Evolutionary conservation across 1,284 basidiomycete species (phyloP), one percentile per base, ranked within the genome.

Genomic region (Ustilago shanxiensis): DNA sequence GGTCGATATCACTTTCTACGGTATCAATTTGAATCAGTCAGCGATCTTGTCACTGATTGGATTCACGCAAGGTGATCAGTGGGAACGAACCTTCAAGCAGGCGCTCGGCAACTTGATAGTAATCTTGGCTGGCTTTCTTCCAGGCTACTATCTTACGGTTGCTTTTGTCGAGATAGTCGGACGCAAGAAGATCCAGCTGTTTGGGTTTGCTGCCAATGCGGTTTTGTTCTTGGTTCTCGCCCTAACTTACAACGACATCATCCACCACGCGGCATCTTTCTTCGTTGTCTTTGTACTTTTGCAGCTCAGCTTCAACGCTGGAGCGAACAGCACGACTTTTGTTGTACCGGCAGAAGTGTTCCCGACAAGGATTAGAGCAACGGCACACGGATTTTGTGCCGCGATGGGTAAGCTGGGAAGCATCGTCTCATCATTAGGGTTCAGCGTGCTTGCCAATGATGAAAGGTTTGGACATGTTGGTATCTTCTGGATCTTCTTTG

Each of bases 251-350:
- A 47, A 79, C 65, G 31, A 45, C 2, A 62, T 77, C 45, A 69
- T 70, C 58, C 26, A 60, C 41, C 63, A 87, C 61, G 90, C 90
- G 75, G 90, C 65, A 39, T 87, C 89, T 1, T 93, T 93, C 85
- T 91, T 93, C 50, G 90, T 92, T 87, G 88, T 93, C 24, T 93
- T 92, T 87, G 92, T 92, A 84, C 86, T 93, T 22, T 88, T 91
- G 76, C 90, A 83, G 57, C 79, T 81, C 65, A 77, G 79, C 78
- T 86, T 86, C 74, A 86, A 84, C 72, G 70, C 68, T 41, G 93
- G 93, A 0, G 91, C 92, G 60, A 94, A 94, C 87, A 90, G 90
- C 0, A 94, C 93, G 1, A 94, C 93, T 2, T 95, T 90, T 80
- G 82, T 94, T 73, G 89, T 95, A 31, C 93, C 94, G 5, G 81